Evolutionary conservation across 1,284 basidiomycete genomes (phyloP).

Genomic region (Pyrrhoderma lamaoense): DNA sequence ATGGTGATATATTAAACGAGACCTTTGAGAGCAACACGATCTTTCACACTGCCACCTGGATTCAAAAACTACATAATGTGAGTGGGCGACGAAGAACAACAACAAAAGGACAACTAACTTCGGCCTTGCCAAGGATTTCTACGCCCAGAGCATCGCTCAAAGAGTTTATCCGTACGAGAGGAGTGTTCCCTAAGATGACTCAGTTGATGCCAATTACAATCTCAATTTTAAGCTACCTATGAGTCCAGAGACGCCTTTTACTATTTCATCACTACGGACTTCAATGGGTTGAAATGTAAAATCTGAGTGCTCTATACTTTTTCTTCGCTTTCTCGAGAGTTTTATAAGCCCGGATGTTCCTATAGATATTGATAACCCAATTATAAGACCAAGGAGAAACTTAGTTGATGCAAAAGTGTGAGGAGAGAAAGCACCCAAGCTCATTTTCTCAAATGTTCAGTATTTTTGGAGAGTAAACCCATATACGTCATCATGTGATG

Average conservation of each 20-base stretch:
- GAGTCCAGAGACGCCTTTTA: conserved; percentile 70
- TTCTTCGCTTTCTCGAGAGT: conserved; percentile 42
- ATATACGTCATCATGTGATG: conserved; percentile 16
- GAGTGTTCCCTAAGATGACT: conserved; percentile 94
- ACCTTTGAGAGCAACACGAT: conserved; percentile 91
- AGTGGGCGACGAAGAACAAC: neutral
- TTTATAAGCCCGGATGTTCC: conserved; percentile 53
- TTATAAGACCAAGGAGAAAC: conserved; percentile 55
- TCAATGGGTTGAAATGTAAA: conserved; percentile 63
- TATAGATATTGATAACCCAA: conserved; percentile 65
- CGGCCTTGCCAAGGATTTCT: conserved; percentile 94
- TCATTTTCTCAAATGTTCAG: neutral
- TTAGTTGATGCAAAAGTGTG: conserved; percentile 27
- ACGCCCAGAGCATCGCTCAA: conserved; percentile 87
- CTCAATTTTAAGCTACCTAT: conserved; percentile 54
- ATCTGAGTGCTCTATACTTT: conserved; percentile 24
- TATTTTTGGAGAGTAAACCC: neutral
- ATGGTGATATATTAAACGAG: conserved; percentile 16
- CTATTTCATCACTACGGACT: conserved; percentile 65
- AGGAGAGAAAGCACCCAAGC: neutral
- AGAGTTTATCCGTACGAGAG: conserved; percentile 86
- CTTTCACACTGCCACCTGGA: conserved; percentile 96
- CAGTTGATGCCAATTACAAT: no score
- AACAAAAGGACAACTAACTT: conserved; percentile 42
- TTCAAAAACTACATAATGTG: conserved; percentile 68